Evolutionary conservation across 805 yeast species (phyloP).

Genomic region (Lachancea dasiensis): DNA sequence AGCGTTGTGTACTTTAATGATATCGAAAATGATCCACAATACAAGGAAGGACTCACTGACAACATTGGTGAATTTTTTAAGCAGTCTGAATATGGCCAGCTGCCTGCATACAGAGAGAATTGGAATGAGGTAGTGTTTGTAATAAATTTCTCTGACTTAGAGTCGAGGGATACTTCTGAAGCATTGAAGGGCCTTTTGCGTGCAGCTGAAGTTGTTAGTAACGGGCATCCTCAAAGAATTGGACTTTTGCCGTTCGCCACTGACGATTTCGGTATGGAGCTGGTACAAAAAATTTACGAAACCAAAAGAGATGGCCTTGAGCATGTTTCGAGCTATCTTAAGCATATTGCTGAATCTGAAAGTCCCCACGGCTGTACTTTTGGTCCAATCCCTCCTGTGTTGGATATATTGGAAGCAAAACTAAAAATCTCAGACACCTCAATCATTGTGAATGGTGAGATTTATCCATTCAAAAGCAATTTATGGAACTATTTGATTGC

Average conservation of each 20-base stretch:
- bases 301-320: slow-evolving; percentile 16
- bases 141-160: slow-evolving; percentile 43
- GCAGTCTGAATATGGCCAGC: slow-evolving; percentile 47
- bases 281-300: slow-evolving; percentile 23
- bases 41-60: slow-evolving; percentile 38
- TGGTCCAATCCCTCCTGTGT: slow-evolving; percentile 15
- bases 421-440: slow-evolving; percentile 44
- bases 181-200: slow-evolving; percentile 48
- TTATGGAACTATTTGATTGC: slow-evolving; percentile 51
- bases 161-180: slow-evolving; percentile 24
- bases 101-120: slow-evolving; percentile 69
- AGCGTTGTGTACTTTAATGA: slow-evolving; percentile 71
- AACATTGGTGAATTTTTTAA: slow-evolving; percentile 44
- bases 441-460: slow-evolving; percentile 69
- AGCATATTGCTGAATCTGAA: slow-evolving; percentile 12
- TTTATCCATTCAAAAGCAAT: slow-evolving; percentile 43
- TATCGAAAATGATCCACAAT: slow-evolving; percentile 56
- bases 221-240: slow-evolving; percentile 68
- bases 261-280: slow-evolving; percentile 11
- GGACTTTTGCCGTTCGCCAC: slow-evolving; percentile 63
- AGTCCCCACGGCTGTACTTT: slow-evolving; percentile 10
- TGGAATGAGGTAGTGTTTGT: slow-evolving; percentile 69
- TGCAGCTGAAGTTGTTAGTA: slow-evolving; percentile 42
- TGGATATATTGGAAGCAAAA: slow-evolving; percentile 26
- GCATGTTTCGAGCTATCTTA: slow-evolving; percentile 18